phyloP scores from a whole-genome alignment of 177 flowering plant species.

The Tripterygium wilfordii region DNA sequence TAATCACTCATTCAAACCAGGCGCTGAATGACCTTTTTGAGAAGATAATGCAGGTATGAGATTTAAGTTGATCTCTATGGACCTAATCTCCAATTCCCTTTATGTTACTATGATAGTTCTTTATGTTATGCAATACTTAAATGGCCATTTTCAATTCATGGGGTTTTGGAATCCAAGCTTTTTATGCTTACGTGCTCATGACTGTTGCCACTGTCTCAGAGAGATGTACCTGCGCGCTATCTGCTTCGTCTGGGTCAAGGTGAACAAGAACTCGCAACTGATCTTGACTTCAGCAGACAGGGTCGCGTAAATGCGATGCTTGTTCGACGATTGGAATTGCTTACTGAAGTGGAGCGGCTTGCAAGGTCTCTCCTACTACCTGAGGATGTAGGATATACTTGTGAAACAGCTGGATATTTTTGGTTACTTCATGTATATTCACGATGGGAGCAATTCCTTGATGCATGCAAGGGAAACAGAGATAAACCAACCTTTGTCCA shows the following conservation, averaged over 20 bases:
- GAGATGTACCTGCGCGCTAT: constrained; percentile 99
- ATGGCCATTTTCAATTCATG: neutral
- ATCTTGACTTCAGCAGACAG: constrained; percentile 96
- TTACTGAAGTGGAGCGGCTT: constrained; percentile 89
- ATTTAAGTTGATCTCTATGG: neutral
- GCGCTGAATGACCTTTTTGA: constrained; percentile 97
- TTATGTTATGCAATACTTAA: neutral
- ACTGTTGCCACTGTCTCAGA: constrained; percentile 50
- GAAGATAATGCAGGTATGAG: constrained; percentile 91
- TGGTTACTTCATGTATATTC: constrained; percentile 98
- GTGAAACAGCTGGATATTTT: constrained; percentile 99
- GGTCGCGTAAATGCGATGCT: constrained; percentile 99
- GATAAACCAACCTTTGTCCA: constrained; percentile 71
- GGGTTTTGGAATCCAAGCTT: too few species aligned
- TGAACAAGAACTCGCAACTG: constrained; percentile 96
- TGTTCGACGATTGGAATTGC: constrained; percentile 86
- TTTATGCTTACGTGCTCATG: too few species aligned
- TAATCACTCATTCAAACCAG: constrained; percentile 98
- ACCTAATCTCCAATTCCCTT: too few species aligned
- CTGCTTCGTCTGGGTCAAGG: constrained; percentile 99
- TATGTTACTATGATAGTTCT: neutral
- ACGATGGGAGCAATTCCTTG: constrained; percentile 95
- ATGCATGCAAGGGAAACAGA: constrained; percentile 64
- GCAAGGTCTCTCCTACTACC: constrained; percentile 91
- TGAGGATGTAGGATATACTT: constrained; percentile 96